A percentile compares a stretch with the other conserved stretches of the same genome.
Conservation (phyloP, 1,284 basidiomycete species). For the Boletus calvinii region DNA sequence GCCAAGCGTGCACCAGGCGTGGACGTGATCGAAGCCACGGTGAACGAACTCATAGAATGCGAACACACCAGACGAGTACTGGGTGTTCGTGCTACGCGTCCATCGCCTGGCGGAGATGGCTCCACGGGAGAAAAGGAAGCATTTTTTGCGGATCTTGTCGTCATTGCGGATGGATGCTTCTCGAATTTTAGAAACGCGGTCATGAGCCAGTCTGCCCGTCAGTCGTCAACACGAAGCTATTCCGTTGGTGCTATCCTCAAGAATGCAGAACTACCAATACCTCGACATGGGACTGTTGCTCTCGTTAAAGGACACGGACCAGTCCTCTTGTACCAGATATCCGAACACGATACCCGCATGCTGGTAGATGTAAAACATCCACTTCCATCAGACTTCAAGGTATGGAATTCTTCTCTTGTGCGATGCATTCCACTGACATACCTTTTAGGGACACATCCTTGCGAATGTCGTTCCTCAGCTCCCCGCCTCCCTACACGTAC, state of each 20-base stretch:
- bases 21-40: slow-evolving; percentile 81
- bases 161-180: slow-evolving; percentile 95
- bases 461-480: slow-evolving; percentile 77
- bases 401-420: slow-evolving; percentile 29
- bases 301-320: slow-evolving; percentile 64
- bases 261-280: slow-evolving; percentile 64
- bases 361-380: slow-evolving; percentile 90
- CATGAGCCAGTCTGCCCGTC: slow-evolving; percentile 41
- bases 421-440: background rate
- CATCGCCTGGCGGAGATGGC: slow-evolving; percentile 27
- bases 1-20: slow-evolving; percentile 62
- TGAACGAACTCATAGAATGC: slow-evolving; percentile 70
- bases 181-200: slow-evolving; percentile 73
- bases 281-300: slow-evolving; percentile 75
- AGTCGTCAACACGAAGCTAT: slow-evolving; percentile 56
- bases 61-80: slow-evolving; percentile 55
- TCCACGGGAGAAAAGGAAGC: slow-evolving; percentile 44
- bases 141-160: slow-evolving; percentile 75
- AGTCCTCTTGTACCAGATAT: slow-evolving; percentile 81
- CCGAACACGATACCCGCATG: slow-evolving; percentile 80
- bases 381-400: slow-evolving; percentile 81
- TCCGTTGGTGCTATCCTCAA: slow-evolving; percentile 74
- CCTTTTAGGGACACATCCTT: slow-evolving; percentile 62
- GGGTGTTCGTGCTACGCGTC: slow-evolving; percentile 57
- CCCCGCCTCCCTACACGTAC: slow-evolving; percentile 63